phyloP scores from a whole-genome alignment of 169 alveolate genomes.

The Blepharisma undulans region DNA sequence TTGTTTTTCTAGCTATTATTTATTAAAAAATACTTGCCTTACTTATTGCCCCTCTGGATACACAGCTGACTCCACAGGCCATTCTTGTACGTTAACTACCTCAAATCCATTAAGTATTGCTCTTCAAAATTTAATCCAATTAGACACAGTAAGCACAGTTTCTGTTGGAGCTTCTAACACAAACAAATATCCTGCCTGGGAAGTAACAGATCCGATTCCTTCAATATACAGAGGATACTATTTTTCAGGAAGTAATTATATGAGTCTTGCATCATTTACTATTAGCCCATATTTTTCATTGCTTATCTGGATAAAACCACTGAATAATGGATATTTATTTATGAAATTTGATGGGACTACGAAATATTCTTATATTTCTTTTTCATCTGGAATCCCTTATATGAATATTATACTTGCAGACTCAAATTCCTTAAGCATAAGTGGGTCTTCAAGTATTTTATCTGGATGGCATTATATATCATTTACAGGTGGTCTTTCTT shows the following conservation, averaged over 20 bases:
- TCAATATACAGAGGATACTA: background rate
- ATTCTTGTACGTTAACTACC: background rate
- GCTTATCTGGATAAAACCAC: background rate
- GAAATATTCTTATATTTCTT: background rate
- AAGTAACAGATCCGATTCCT: constrained; percentile 1
- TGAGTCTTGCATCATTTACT: background rate
- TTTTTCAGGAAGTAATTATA: background rate
- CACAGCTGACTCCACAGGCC: background rate
- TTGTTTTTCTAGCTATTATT: background rate
- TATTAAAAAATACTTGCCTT: background rate
- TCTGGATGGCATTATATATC: too few species aligned
- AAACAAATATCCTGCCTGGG: background rate
- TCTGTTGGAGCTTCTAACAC: background rate
- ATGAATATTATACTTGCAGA: too few species aligned
- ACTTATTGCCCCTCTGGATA: constrained; percentile 6
- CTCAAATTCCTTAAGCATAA: too few species aligned
- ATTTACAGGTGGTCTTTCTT: too few species aligned
- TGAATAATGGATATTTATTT: background rate
- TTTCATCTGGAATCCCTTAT: too few species aligned
- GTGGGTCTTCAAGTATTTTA: too few species aligned
- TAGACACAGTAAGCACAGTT: background rate
- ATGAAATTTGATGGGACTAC: background rate
- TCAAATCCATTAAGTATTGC: background rate
- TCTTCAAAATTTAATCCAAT: background rate
- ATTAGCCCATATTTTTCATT: background rate